Evolutionary conservation across 148 eudicot genomes (phyloP).

Genomic region (Dysphania ambrosioides): DNA sequence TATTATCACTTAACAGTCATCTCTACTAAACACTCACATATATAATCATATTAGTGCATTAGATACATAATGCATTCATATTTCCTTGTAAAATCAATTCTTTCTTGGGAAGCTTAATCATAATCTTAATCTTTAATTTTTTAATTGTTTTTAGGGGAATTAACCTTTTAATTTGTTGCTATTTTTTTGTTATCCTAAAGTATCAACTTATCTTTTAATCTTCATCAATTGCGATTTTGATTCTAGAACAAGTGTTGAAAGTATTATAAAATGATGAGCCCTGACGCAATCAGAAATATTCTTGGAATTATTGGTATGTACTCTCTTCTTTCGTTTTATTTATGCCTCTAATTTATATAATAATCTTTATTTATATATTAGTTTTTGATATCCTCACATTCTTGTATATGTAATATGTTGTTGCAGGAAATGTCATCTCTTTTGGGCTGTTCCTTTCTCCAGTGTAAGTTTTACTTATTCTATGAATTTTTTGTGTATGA

Average conservation of each 20-base stretch:
- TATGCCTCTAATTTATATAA: not conserved
- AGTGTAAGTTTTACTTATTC: slow-evolving; percentile 32
- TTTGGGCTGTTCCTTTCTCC: slow-evolving; percentile 58
- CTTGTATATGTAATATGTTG: not conserved
- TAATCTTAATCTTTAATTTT: too few relatives aligned
- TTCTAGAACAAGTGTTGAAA: not conserved
- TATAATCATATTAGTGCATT: not conserved
- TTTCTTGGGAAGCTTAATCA: too few relatives aligned
- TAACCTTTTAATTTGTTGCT: not conserved
- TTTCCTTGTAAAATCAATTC: not conserved
- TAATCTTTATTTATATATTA: not conserved
- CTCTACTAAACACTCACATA: not conserved
- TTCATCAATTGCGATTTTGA: not conserved
- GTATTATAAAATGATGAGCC: slow-evolving; percentile 25
- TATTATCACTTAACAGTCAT: not conserved
- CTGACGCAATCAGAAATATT: slow-evolving; percentile 12
- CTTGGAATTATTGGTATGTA: slow-evolving; percentile 35
- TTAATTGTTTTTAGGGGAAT: not conserved
- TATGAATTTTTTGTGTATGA: not conserved
- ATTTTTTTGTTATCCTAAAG: not conserved
- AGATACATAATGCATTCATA: not conserved
- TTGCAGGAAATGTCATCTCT: slow-evolving; percentile 66
- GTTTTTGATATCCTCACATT: not conserved
- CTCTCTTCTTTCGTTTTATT: not conserved
- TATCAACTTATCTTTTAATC: not conserved